Conservation (phyloP, 139 green algal genomes). For the Chlamydomonas schloesseri region DNA sequence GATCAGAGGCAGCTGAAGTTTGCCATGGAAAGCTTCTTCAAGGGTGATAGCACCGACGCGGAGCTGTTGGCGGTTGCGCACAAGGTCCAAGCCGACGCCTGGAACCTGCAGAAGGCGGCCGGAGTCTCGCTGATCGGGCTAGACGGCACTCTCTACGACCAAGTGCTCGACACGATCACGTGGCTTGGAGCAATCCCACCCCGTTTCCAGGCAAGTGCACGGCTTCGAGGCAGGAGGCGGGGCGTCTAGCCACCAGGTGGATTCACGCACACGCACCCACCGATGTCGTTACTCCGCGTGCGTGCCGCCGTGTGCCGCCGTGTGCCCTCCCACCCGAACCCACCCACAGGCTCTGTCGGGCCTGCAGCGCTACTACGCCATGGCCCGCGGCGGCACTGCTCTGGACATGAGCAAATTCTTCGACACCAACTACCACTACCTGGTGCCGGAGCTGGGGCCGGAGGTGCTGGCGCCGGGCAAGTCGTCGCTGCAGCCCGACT, state of each 20-base stretch:
- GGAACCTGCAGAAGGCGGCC: conserved; percentile 59
- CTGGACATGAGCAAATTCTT: conserved; percentile 95
- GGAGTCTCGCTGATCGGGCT: conserved; percentile 80
- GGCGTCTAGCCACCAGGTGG: too few relatives aligned
- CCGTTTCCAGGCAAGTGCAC: conserved; percentile 75
- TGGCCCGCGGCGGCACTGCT: conserved; percentile 82
- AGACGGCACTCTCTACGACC: conserved; percentile 91
- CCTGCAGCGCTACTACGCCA: conserved; percentile 88
- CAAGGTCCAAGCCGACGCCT: conserved; percentile 30
- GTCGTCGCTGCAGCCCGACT: conserved; percentile 57
- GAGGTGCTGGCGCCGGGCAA: conserved; percentile 39
- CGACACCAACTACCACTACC: conserved; percentile 92
- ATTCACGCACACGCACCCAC: too few relatives aligned
- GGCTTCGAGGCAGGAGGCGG: too few relatives aligned
- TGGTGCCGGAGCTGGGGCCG: conserved; percentile 83
- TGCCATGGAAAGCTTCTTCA: conserved; percentile 84
- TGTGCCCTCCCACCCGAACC: too few relatives aligned
- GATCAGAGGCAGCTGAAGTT: conserved; percentile 89
- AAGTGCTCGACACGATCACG: conserved; percentile 84
- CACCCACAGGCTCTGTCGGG: conserved; percentile 67
- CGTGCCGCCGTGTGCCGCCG: too few relatives aligned
- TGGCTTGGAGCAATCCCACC: conserved; percentile 79
- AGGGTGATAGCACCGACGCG: conserved; percentile 50
- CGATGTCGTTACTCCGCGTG: too few relatives aligned
- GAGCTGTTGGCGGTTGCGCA: conserved; percentile 58